Evolutionary conservation across 768 basidiomycete species (phyloP).

Genomic region (Psilocybe sp.): DNA sequence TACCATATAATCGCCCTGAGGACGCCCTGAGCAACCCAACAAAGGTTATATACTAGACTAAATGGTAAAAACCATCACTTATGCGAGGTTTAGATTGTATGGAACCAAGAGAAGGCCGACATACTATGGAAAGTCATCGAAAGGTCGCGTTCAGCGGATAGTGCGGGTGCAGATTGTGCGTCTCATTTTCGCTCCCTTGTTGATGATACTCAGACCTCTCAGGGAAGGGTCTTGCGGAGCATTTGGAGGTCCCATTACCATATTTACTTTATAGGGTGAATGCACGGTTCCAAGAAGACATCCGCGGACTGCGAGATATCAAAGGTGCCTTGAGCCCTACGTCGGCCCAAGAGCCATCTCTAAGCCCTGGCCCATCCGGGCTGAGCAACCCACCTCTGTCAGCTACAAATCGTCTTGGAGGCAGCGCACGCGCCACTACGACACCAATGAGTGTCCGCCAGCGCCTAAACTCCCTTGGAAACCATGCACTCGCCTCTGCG

Average conservation of each 20-base stretch:
- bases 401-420: conserved; percentile 31
- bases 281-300: conserved; percentile 81
- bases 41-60: conserved; percentile 38
- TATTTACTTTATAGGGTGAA: conserved; percentile 85
- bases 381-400: conserved; percentile 23
- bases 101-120: conserved; percentile 81
- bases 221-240: conserved; percentile 85
- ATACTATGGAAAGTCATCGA: conserved; percentile 88
- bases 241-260: conserved; percentile 78
- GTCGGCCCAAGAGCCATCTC: conserved; percentile 31
- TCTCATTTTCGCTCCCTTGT: conserved; percentile 10
- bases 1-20: conserved; percentile 79
- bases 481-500: conserved; percentile 37
- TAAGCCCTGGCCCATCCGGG: conserved; percentile 22
- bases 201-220: conserved; percentile 3
- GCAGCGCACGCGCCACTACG: conserved; percentile 33
- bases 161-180: conserved; percentile 78
- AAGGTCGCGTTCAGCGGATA: conserved; percentile 68
- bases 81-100: conserved; percentile 62
- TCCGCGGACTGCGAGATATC: conserved; percentile 73
- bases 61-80: conserved; percentile 8
- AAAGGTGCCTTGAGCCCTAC: conserved; percentile 57
- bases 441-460: conserved; percentile 68
- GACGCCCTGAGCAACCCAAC: conserved; percentile 65
- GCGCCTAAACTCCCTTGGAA: conserved; percentile 65